Evolutionary conservation across 75 land plant genomes (phyloP).

Genomic region (Picea sitchensis): DNA sequence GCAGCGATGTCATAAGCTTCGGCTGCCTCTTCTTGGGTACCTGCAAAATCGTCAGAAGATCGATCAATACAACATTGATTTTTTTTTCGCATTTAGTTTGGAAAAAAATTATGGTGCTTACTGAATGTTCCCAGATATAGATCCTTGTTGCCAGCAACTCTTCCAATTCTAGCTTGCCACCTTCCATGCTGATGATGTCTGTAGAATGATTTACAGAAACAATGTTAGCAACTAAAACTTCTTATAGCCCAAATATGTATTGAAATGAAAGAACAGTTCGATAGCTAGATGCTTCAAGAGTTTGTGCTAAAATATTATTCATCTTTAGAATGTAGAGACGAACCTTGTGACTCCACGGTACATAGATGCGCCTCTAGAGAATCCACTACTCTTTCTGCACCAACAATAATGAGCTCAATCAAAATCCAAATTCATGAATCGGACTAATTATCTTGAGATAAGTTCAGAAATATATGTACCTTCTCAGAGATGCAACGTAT

Average conservation of each 20-base stretch:
- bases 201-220: conserved; percentile 5
- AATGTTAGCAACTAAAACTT: background rate
- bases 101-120: conserved; percentile 21
- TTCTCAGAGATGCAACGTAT: conserved; percentile 87
- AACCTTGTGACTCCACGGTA: conserved; percentile 89
- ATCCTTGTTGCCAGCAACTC: conserved; percentile 88
- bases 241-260: background rate
- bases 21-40: conserved; percentile 89
- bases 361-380: conserved; percentile 85
- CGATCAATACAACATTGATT: background rate
- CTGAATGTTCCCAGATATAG: conserved; percentile 85
- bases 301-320: background rate
- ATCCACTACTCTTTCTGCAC: conserved; percentile 87
- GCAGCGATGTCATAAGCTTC: conserved; percentile 92
- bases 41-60: conserved; percentile 15
- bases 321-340: background rate
- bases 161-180: conserved; percentile 90
- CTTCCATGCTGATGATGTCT: conserved; percentile 92
- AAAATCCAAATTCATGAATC: background rate
- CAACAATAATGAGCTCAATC: background rate
- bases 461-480: conserved; percentile 29
- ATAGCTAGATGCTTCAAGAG: background rate
- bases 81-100: background rate
- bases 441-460: background rate
- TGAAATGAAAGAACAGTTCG: background rate